Evolutionary conservation across 2,329 filamentous ascomycete species (phyloP), one percentile per base, ranked within the genome.

Genomic region (Thielaviopsis euricoi): DNA sequence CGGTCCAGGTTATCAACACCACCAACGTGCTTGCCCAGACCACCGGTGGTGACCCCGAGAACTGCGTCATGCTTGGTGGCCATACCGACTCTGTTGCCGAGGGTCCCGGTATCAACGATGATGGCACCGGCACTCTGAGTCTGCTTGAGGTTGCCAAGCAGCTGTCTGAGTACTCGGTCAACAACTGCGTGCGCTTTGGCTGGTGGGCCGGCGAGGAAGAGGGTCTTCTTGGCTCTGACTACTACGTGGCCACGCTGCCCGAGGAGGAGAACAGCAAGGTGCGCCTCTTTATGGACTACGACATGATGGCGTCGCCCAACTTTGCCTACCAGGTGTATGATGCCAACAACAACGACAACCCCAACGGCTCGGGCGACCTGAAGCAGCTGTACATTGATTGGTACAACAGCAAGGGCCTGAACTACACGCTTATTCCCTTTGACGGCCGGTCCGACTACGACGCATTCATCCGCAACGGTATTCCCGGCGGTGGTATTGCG

Each of bases 401-500:
- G 76, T 89, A 85, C 71, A 69, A 75, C 61, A 69, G 73, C 1
- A 74, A 82, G 22, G 82, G 76, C 1, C 74, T 82, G 58, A 82
- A 82, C 68, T 83, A 82, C 66, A 85, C 81, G 0, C 80, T 85
- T 59, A 86, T 86, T 26, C 78, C 81, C 1, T 91, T 93, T 63
- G 84, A 89, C 64, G 87, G 87, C 6, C 82, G 87, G 60, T 87
- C 83, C 62, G 87, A 93, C 69, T 91, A 91, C 64, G 85, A 83
- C 55, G 83, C 81, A 1, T 90, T 91, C 72, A 84, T 89, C 64
- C 76, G 80, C 40, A 76, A 79, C 58, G 83, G 83, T 2, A 88
- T 90, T 49, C 84, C 87, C 0, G 80, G 80, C 0, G 86, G 87
- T 23, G 87, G 87, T 29, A 80, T 90, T 61, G 85, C 86, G 57